Evolutionary conservation across 345 rosid genomes (phyloP), one percentile per base, ranked within the genome.

Genomic region (Citrus hindsii): DNA sequence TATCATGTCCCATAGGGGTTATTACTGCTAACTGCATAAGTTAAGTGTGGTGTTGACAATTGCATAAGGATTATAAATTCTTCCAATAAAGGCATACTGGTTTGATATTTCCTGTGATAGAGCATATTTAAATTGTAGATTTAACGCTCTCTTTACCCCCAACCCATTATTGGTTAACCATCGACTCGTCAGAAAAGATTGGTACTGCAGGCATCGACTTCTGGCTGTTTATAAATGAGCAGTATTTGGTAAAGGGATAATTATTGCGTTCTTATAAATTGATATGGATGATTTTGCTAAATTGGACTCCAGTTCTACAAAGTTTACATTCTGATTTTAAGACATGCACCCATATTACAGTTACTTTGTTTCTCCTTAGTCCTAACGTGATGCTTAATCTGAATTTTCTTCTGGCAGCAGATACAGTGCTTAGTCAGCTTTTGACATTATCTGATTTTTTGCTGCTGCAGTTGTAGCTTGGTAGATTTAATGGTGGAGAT

Each of bases 401-500:
- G 19, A 19, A 30, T 65, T 74, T 27, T 75, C 42, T 63, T 63
- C 22, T 28, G 28, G 69, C 48, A 12, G 64, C 40, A 32, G 42
- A 51, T 14, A 65, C 30, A n/a, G 66, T 65, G 21, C 25, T 75
- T 51, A 21, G 28, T 55, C 48, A 38, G 74, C 35, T 35, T 61
- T 61, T 46, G 58, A 60, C 24, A 19, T 56, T 18, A 65, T 55
- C 62, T 21, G 7, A 74, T 79, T 21, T 76, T 42, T 53, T 59
- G 38, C 25, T 74, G 32, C 32, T 84, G 82, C 91, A 95, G 99
- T 86, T 96, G 99, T 88, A 87, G 84, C 84, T 88, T 96, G 55
- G 97, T 90, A 72, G 97, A 94, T 85, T 67, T 96, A 69, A 87
- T 96, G 91, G 94, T 94, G 64, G 99, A 96, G 87, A 91, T 96